phyloP scores from a whole-genome alignment of 2,329 filamentous ascomycete genomes.

The Phyllosticta citribraziliensis region DNA sequence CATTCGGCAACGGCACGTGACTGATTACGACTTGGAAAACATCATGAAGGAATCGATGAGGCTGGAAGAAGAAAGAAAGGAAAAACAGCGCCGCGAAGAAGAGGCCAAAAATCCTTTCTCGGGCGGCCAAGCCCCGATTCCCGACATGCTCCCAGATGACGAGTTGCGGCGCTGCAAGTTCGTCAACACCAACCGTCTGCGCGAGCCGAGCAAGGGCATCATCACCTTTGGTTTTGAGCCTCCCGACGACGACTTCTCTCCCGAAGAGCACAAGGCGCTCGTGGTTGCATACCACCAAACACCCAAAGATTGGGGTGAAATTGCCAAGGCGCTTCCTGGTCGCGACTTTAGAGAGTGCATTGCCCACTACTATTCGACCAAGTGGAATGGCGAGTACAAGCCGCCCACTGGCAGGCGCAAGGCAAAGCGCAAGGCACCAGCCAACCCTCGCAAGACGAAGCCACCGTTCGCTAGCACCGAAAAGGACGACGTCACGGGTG shows the following conservation, averaged over 20 bases:
- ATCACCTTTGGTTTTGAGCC: conserved; percentile 63
- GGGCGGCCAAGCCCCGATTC: conserved; percentile 62
- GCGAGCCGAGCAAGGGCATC: conserved; percentile 57
- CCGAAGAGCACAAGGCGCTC: conserved; percentile 60
- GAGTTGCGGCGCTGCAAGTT: conserved; percentile 51
- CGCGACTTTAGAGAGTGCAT: conserved; percentile 73
- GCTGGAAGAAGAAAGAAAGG: conserved; percentile 60
- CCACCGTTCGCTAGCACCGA: conserved; percentile 24
- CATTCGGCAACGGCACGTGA: conserved; percentile 44
- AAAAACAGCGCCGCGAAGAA: conserved; percentile 46
- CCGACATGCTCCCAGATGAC: conserved; percentile 55
- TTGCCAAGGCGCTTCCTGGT: conserved; percentile 56
- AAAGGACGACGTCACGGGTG: conserved; percentile 35
- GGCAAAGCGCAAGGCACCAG: not conserved
- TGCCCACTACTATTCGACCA: conserved; percentile 77
- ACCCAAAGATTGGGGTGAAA: conserved; percentile 74
- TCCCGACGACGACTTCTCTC: conserved; percentile 63
- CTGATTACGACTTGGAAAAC: conserved; percentile 63
- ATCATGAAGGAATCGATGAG: conserved; percentile 48
- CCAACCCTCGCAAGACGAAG: conserved; percentile 2
- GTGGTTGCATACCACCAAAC: conserved; percentile 62
- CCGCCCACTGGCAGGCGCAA: conserved; percentile 20
- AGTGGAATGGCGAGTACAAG: conserved; percentile 64
- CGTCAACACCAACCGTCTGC: conserved; percentile 55
- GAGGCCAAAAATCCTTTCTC: conserved; percentile 57